Conservation (phyloP, 2,329 filamentous ascomycete species). For the Phoma sp. region DNA sequence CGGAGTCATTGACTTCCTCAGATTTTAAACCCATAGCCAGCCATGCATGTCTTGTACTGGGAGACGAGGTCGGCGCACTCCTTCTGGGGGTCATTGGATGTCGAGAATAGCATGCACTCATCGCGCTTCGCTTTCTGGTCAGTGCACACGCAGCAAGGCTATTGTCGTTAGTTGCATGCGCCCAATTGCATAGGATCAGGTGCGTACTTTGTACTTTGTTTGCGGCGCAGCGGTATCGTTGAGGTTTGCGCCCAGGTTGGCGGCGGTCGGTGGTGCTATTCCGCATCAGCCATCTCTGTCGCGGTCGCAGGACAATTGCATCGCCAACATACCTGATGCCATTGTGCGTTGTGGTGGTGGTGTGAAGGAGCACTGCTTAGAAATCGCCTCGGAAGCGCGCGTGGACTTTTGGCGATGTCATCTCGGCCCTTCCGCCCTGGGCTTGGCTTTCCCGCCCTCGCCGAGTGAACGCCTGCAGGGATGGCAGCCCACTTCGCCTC, state of each 20-base stretch:
- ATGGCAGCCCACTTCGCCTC: conserved; percentile 16
- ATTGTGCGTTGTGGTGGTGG: conserved; percentile 11
- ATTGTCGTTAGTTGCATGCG: conserved; percentile 5
- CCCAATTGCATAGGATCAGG: neutral
- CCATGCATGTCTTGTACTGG: conserved; percentile 91
- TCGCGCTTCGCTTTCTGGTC: conserved; percentile 91
- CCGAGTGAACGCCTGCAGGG: conserved; percentile 17
- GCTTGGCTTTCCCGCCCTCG: conserved; percentile 17
- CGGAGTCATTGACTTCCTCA: conserved; percentile 15
- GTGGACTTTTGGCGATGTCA: conserved; percentile 18
- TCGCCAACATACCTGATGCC: conserved; percentile 11
- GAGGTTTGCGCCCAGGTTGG: conserved; percentile 56
- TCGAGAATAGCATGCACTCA: conserved; percentile 99
- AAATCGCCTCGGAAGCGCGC: conserved; percentile 17
- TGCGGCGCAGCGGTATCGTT: conserved; percentile 50
- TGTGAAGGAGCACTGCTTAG: conserved; percentile 16
- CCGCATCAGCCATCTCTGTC: neutral
- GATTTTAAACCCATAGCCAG: conserved; percentile 84
- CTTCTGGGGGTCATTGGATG: conserved; percentile 77
- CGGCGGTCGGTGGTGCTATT: conserved; percentile 43
- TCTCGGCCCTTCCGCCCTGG: neutral
- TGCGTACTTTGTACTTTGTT: conserved; percentile 55
- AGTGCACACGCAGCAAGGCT: conserved; percentile 99
- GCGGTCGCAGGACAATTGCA: neutral
- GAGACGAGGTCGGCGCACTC: conserved; percentile 85